Evolutionary conservation across 2,329 filamentous ascomycete genomes (phyloP), one percentile per base, ranked within the genome.

Genomic region (Phyllosticta citribraziliensis): DNA sequence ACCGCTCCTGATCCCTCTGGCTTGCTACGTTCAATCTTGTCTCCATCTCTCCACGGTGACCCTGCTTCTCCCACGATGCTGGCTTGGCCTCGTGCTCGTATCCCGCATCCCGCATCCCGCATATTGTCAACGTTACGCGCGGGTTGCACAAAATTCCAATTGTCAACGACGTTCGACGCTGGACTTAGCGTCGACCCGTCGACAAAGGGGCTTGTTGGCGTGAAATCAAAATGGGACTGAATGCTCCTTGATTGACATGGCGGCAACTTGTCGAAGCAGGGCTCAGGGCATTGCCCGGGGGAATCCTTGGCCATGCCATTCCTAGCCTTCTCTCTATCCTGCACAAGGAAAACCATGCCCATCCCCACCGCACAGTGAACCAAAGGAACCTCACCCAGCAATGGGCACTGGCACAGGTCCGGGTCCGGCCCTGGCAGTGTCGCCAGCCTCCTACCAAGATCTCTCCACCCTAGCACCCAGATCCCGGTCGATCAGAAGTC

Each of bases 111-210:
- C 17, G 52, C 25, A 19, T 50, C 24, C 17, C n/a, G 17, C 19
- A 51, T 30, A n/a, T 35, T 30, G 14, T 53, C 19, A 11, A 30
- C 27, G 6, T 10, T 30, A 10, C 27, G 27, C 17, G 6, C n/a
- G 2, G 22, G 52, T 22, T 51, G 35, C 58, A 60, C 58, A 56
- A 22, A 55, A 56, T 60, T 56, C 53, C 53, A 52, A 25, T 22
- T 54, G n/a, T 22, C 5, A 24, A 19, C 50, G 53, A 52, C 53
- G 58, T 60, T 40, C 54, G 53, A 52, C 24, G 19, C 6, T 27
- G 40, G 40, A 60, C 53, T 33, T 55, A 35, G 53, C 40, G n/a
- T 20, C 27, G 30, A 14, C 17, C 57, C 20, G 20, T 47, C 14
- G 17, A 47, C 40, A 17, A 47, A n/a, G 40, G 40, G 5, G 4